Conservation (phyloP, 2,329 filamentous ascomycete genomes). For the Aspergillus sclerotialis region DNA sequence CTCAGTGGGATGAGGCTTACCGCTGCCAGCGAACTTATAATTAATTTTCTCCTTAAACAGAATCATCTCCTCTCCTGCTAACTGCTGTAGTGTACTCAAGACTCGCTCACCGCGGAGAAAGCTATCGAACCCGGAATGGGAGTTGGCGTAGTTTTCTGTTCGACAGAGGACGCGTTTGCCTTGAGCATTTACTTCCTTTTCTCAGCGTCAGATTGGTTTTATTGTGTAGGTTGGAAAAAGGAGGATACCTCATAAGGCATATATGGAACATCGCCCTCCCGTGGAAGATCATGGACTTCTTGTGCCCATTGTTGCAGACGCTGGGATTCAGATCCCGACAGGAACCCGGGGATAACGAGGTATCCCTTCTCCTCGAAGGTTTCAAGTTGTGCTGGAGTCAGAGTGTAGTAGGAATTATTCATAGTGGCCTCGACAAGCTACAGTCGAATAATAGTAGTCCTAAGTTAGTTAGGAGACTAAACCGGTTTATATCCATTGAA, state of each 20-base stretch:
- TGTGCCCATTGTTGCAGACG: slow-evolving; percentile 25
- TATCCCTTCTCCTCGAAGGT: slow-evolving; percentile 24
- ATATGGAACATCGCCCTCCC: slow-evolving; percentile 17
- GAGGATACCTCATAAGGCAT: slow-evolving; percentile 26
- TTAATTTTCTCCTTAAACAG: slow-evolving; percentile 42
- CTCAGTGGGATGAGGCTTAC: slow-evolving; percentile 9
- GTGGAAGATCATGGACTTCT: slow-evolving; percentile 29
- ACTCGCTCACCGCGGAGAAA: slow-evolving; percentile 30
- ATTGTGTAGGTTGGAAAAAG: neutral
- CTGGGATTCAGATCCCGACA: slow-evolving; percentile 14
- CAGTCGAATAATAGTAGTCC: too few species aligned
- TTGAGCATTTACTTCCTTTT: slow-evolving; percentile 22
- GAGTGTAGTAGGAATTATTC: slow-evolving; percentile 14
- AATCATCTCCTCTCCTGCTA: slow-evolving; percentile 33
- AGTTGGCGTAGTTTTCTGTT: slow-evolving; percentile 29
- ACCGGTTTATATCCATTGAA: too few species aligned
- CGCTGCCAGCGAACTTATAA: slow-evolving; percentile 36
- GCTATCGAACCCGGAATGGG: slow-evolving; percentile 25
- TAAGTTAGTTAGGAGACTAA: too few species aligned
- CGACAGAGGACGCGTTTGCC: slow-evolving; percentile 25
- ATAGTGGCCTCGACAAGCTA: too few species aligned
- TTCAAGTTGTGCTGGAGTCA: slow-evolving; percentile 14
- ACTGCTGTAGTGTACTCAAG: slow-evolving; percentile 21
- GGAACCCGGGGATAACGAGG: slow-evolving; percentile 18
- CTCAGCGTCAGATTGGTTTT: neutral